Percentiles rank a stretch among this genome's conserved stretches.
Conservation (phyloP, 2,329 filamentous ascomycete genomes). For the Tolypocladium album region DNA sequence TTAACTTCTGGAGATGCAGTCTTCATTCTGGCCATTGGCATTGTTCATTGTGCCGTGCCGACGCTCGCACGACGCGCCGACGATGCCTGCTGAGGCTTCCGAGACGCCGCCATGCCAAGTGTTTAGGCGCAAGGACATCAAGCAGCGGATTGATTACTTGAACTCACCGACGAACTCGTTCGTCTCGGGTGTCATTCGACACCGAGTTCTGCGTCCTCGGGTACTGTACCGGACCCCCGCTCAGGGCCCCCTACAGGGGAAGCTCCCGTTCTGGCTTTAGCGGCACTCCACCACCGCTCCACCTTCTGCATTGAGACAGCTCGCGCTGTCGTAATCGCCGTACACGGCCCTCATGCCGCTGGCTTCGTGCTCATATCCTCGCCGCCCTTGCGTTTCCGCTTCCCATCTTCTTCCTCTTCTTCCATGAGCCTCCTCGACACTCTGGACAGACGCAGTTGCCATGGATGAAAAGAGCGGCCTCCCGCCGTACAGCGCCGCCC, state of each 20-base stretch:
- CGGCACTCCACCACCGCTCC: not conserved
- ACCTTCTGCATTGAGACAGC: not conserved
- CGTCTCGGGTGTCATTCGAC: not conserved
- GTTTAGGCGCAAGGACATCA: too few relatives aligned
- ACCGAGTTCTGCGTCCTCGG: not conserved
- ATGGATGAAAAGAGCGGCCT: slow-evolving; percentile 31
- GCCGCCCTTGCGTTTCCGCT: too few relatives aligned
- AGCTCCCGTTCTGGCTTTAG: not conserved
- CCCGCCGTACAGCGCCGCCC: slow-evolving; percentile 31
- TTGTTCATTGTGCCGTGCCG: too few relatives aligned
- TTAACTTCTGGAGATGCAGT: too few relatives aligned
- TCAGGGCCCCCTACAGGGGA: not conserved
- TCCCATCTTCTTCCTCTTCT: too few relatives aligned
- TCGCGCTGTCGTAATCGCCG: not conserved
- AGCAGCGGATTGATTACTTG: too few relatives aligned
- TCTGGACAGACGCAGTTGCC: not conserved
- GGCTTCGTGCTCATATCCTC: not conserved
- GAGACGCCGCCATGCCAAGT: too few relatives aligned
- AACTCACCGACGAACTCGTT: not conserved
- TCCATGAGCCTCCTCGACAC: not conserved
- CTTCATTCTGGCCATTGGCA: too few relatives aligned
- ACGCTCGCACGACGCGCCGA: too few relatives aligned
- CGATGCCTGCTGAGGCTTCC: too few relatives aligned
- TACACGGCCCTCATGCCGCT: too few relatives aligned
- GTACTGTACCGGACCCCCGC: not conserved